A percentile compares a stretch with the other conserved stretches of the same genome.
These are phyloP conservation scores for Elsinoe necatrix DNA, from an alignment of 2,329 filamentous ascomycete genomes.

Conservation along the genomic window DNA sequence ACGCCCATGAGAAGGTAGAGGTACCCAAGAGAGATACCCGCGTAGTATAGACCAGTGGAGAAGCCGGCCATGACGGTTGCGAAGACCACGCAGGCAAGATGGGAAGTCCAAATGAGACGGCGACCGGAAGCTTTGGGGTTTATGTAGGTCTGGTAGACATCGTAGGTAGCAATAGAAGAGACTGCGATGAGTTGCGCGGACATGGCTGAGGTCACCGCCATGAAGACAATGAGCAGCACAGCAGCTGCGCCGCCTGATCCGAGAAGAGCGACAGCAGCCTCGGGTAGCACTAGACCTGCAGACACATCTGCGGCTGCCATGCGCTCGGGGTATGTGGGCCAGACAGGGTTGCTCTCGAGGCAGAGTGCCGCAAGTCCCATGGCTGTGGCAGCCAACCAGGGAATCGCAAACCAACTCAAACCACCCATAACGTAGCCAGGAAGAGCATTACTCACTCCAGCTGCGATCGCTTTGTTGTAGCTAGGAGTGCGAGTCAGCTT, in stretches of 20 bases:
- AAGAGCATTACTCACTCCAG: slow-evolving; percentile 73
- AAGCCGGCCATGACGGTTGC: slow-evolving; percentile 70
- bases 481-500: too few relatives aligned
- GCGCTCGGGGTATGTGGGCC: slow-evolving; percentile 64
- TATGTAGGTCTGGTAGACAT: slow-evolving; percentile 78
- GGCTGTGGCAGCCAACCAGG: slow-evolving; percentile 80
- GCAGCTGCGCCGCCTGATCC: slow-evolving; percentile 73
- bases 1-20: slow-evolving; percentile 87
- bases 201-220: slow-evolving; percentile 80
- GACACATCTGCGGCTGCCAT: slow-evolving; percentile 67
- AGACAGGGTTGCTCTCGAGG: slow-evolving; percentile 62
- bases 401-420: slow-evolving; percentile 85
- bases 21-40: slow-evolving; percentile 72
- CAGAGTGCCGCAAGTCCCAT: slow-evolving; percentile 77
- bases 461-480: slow-evolving; percentile 89
- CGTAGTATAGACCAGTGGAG: slow-evolving; percentile 58
- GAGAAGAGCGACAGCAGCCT: slow-evolving; percentile 73
- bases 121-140: slow-evolving; percentile 67
- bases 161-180: slow-evolving; percentile 78
- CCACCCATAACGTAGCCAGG: slow-evolving; percentile 84
- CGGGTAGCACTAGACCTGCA: slow-evolving; percentile 75
- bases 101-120: slow-evolving; percentile 70
- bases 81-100: slow-evolving; percentile 65
- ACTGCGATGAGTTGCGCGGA: slow-evolving; percentile 81
- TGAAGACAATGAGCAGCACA: slow-evolving; percentile 74